Conservation (phyloP, 108 stramenopile genomes). For the Cyclotella choctawhatcheeana region DNA sequence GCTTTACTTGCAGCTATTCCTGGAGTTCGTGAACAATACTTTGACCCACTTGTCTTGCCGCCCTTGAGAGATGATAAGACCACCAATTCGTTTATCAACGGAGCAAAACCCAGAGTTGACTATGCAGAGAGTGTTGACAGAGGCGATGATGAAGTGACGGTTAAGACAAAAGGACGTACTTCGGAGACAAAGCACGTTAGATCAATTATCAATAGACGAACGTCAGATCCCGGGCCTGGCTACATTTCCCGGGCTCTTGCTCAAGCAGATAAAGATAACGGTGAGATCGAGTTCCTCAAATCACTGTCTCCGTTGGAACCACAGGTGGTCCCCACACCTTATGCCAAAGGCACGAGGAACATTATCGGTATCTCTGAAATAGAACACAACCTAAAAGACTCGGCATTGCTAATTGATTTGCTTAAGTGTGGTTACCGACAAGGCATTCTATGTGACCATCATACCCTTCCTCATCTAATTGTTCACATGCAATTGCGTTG, state of each 20-base stretch:
- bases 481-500: constrained; percentile 48
- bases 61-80: constrained; percentile 14
- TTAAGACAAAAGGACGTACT: neutral
- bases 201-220: neutral
- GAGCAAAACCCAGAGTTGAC: neutral
- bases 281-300: constrained; percentile 21
- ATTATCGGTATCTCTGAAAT: constrained; percentile 40
- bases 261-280: constrained; percentile 33
- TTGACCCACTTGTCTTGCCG: constrained; percentile 52
- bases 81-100: neutral
- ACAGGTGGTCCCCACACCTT: constrained; percentile 23
- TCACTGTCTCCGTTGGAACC: constrained; percentile 26
- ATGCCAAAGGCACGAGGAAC: constrained; percentile 40
- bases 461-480: constrained; percentile 44
- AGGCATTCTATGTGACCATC: constrained; percentile 44
- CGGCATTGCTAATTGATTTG: constrained; percentile 31
- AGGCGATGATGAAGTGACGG: constrained; percentile 17
- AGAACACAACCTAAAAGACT: constrained; percentile 46
- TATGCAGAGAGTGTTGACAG: no score
- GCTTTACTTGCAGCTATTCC: constrained; percentile 53
- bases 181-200: neutral
- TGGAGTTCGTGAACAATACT: constrained; percentile 38
- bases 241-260: constrained; percentile 24
- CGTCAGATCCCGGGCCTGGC: constrained; percentile 30
- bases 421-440: constrained; percentile 38